Evolutionary conservation across 495 filamentous ascomycete genomes (phyloP).

Genomic region (Antarctomyces pellizariae): DNA sequence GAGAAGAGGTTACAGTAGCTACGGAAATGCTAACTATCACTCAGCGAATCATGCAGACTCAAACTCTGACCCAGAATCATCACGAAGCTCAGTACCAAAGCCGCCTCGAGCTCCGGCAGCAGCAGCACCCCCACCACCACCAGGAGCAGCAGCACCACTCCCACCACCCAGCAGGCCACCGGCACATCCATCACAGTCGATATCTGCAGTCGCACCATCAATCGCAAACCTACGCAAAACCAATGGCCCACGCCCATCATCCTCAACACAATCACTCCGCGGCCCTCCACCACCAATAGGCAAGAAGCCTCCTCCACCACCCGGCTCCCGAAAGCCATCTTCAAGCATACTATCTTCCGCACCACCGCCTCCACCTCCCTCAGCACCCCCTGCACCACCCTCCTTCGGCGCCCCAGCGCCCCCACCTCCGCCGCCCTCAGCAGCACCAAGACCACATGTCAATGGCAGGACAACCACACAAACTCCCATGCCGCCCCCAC

Average conservation of each 20-base stretch:
- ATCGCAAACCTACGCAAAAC: conserved; percentile 38
- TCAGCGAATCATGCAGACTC: conserved; percentile 46
- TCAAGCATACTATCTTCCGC: conserved; percentile 18
- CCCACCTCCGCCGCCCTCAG: conserved; percentile 26
- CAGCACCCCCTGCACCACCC: conserved; percentile 19
- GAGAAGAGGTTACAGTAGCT: too few relatives aligned
- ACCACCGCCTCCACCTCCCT: conserved; percentile 18
- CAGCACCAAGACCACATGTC: conserved; percentile 24
- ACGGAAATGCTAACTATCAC: conserved; percentile 10
- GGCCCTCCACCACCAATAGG: conserved; percentile 33
- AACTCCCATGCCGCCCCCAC: conserved; percentile 25
- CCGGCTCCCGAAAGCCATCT: conserved; percentile 41
- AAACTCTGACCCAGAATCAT: conserved; percentile 64
- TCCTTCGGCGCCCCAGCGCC: conserved; percentile 26
- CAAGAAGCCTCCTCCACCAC: conserved; percentile 45
- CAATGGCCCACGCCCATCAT: conserved; percentile 27
- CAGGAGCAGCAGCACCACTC: conserved; percentile 30
- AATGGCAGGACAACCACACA: conserved; percentile 25
- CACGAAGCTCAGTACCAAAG: conserved; percentile 28
- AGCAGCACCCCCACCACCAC: conserved; percentile 39
- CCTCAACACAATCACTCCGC: conserved; percentile 21
- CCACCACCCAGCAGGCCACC: conserved; percentile 24
- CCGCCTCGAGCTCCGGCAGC: conserved; percentile 32
- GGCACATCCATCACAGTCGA: conserved; percentile 9
- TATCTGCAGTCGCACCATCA: conserved; percentile 25